Conservation (phyloP, 495 filamentous ascomycete genomes). For the Parmelia sp. region DNA sequence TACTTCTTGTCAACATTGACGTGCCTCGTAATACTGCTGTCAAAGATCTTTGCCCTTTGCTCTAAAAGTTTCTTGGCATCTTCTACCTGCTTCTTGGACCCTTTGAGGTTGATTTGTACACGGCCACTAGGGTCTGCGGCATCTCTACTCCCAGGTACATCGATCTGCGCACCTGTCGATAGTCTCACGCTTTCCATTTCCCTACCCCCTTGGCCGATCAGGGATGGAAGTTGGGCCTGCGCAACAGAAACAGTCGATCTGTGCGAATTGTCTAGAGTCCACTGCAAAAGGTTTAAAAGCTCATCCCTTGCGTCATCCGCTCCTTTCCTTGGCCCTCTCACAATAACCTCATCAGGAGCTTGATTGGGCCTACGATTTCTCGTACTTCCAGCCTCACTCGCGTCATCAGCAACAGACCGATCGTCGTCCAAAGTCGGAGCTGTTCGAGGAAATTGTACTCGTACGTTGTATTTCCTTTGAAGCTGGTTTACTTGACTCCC, state of each 20-base stretch:
- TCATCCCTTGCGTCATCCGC: conserved; percentile 87
- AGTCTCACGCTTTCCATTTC: conserved; percentile 86
- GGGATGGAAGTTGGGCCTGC: conserved; percentile 74
- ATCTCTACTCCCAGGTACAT: conserved; percentile 67
- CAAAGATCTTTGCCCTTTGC: conserved; percentile 75
- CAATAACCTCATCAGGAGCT: conserved; percentile 78
- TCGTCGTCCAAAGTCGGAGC: conserved; percentile 52
- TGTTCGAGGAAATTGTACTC: conserved; percentile 86
- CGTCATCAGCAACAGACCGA: conserved; percentile 58
- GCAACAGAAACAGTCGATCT: conserved; percentile 74
- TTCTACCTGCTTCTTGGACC: conserved; percentile 81
- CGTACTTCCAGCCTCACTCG: conserved; percentile 59
- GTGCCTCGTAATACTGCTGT: conserved; percentile 74
- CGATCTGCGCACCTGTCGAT: conserved; percentile 75
- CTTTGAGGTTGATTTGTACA: conserved; percentile 82
- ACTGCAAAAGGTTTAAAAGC: conserved; percentile 77
- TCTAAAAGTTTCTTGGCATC: conserved; percentile 82
- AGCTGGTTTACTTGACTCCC: conserved; percentile 60
- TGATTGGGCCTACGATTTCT: conserved; percentile 62
- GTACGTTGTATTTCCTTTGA: conserved; percentile 82
- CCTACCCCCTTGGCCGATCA: conserved; percentile 84
- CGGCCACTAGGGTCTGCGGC: conserved; percentile 53
- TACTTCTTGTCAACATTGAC: conserved; percentile 86
- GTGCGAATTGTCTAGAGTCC: conserved; percentile 76
- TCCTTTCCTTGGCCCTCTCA: conserved; percentile 85